Percentiles rank a stretch among this genome's conserved stretches.
phyloP scores from a whole-genome alignment of 495 filamentous ascomycete species.

The Penicillium maclennaniae region DNA sequence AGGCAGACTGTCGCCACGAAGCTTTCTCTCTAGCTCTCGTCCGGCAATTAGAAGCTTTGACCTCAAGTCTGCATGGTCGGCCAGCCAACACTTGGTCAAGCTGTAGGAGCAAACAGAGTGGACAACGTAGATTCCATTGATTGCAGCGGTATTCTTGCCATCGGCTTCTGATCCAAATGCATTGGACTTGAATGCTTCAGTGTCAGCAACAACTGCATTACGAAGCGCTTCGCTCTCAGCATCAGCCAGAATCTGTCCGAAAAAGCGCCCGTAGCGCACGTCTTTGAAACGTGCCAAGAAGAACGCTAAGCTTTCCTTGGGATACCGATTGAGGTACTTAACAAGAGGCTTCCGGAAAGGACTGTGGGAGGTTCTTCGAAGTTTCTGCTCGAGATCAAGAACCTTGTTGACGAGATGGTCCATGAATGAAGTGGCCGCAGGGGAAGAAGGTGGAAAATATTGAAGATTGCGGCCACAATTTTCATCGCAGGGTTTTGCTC shows the following conservation, averaged over 20 bases:
- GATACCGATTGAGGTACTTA: slow-evolving; percentile 90
- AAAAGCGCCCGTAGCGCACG: slow-evolving; percentile 85
- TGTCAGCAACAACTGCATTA: slow-evolving; percentile 66
- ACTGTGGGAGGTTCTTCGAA: slow-evolving; percentile 86
- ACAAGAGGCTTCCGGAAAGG: slow-evolving; percentile 91
- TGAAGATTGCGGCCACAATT: slow-evolving; percentile 87
- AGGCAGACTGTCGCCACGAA: slow-evolving; percentile 64
- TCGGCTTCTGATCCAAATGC: slow-evolving; percentile 59
- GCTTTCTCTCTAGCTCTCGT: slow-evolving; percentile 67
- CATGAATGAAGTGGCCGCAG: slow-evolving; percentile 86
- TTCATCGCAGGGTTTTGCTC: slow-evolving; percentile 90
- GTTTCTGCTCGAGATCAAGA: slow-evolving; percentile 77
- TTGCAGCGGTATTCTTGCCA: slow-evolving; percentile 65
- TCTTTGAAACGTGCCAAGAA: slow-evolving; percentile 73
- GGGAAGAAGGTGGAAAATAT: slow-evolving; percentile 94
- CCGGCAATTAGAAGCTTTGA: slow-evolving; percentile 63
- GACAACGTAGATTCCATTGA: slow-evolving; percentile 84
- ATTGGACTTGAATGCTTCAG: slow-evolving; percentile 61
- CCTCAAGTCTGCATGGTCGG: slow-evolving; percentile 68
- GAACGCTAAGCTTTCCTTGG: slow-evolving; percentile 78
- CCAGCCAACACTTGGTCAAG: slow-evolving; percentile 65
- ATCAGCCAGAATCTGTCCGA: slow-evolving; percentile 83
- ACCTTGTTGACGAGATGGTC: slow-evolving; percentile 83
- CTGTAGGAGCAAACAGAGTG: slow-evolving; percentile 61
- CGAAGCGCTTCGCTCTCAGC: slow-evolving; percentile 70